These are phyloP conservation scores for Fonsecaea multimorphosa DNA, from an alignment of 2,329 filamentous ascomycete species.

Conservation along the genomic window DNA sequence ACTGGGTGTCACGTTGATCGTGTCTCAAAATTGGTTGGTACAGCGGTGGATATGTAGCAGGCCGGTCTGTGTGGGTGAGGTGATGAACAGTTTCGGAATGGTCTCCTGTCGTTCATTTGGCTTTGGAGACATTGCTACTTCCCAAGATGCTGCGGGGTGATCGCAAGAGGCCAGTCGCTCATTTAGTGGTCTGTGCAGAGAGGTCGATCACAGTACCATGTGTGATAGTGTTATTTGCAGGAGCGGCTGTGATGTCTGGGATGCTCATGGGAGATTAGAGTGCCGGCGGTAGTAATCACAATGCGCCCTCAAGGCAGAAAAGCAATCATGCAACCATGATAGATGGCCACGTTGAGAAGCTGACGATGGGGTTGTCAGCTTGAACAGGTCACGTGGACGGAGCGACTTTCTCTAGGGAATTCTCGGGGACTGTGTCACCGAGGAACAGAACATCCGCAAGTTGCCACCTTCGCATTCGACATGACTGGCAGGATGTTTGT, in stretches of 20 bases:
- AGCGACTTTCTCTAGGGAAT: not conserved
- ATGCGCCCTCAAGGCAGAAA: not conserved
- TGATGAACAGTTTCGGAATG: not conserved
- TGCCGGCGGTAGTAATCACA: not conserved
- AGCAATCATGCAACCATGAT: not conserved
- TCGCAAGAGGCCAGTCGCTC: not conserved
- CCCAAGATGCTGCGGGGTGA: not conserved
- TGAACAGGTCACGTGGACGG: not conserved
- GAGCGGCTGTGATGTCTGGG: not conserved
- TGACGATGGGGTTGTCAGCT: not conserved
- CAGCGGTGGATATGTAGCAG: not conserved
- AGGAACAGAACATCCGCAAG: not conserved
- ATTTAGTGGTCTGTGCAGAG: not conserved
- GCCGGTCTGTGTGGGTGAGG: not conserved
- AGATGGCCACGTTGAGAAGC: not conserved
- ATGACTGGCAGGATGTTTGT: not conserved
- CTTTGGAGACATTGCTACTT: not conserved
- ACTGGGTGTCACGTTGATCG: not conserved
- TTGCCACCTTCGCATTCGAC: no score
- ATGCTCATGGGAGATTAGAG: not conserved
- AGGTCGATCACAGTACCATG: not conserved
- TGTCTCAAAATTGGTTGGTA: not conserved
- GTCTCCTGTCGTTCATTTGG: not conserved
- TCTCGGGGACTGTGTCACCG: not conserved
- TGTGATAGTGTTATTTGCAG: not conserved